Conservation (phyloP, 305 asterid species). For the Fraxinus greggii region DNA sequence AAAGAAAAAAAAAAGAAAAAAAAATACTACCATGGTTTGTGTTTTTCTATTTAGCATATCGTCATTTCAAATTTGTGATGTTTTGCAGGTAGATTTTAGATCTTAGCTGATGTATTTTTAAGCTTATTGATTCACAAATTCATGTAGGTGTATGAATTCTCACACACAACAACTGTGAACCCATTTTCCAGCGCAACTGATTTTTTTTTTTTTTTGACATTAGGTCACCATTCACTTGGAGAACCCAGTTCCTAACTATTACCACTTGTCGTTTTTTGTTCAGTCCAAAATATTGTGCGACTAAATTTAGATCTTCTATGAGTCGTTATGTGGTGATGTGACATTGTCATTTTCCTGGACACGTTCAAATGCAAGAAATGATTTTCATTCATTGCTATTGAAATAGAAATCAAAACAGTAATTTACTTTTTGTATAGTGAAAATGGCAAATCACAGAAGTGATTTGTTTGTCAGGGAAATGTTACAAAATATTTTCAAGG, state of each 20-base stretch:
- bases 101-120: not conserved
- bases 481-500: not conserved
- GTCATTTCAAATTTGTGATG: not conserved
- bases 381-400: not conserved
- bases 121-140: not conserved
- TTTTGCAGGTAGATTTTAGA: not conserved
- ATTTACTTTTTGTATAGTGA: not conserved
- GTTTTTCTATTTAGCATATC: not conserved
- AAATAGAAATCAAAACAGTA: not conserved
- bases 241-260: not conserved
- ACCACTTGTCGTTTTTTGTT: not conserved
- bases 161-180: not conserved
- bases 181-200: not conserved
- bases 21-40: not conserved
- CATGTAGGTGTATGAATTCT: not conserved
- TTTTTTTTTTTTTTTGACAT: not conserved
- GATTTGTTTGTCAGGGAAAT: not conserved
- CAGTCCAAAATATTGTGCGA: not conserved
- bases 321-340: not conserved
- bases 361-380: not conserved
- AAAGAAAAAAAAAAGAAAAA: not conserved
- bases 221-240: not conserved
- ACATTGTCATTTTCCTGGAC: not conserved
- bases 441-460: not conserved
- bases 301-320: not conserved